These are phyloP conservation scores for Penicillium brevicompactum DNA, from an alignment of 2,329 filamentous ascomycete species.

Conservation along the genomic window DNA sequence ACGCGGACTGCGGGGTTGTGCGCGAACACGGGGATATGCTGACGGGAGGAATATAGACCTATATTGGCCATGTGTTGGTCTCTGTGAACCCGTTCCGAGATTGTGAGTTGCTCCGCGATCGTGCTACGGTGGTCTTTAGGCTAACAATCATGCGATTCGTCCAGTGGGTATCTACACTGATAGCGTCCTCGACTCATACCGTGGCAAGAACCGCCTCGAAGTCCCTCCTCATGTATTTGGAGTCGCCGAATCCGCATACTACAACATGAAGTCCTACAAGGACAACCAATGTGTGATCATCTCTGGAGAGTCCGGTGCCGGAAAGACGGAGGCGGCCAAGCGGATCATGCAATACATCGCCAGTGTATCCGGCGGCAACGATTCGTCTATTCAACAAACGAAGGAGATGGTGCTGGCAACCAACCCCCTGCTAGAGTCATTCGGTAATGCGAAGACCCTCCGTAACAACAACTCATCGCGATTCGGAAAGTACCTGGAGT, in stretches of 20 bases:
- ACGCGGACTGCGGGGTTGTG: constrained; percentile 16
- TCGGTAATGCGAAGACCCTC: constrained; percentile 96
- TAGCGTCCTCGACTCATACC: constrained; percentile 87
- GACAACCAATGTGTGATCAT: constrained; percentile 99
- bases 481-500: constrained; percentile 97
- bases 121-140: neutral
- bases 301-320: constrained; percentile 94
- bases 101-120: constrained; percentile 50
- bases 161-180: constrained; percentile 95
- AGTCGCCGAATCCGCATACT: constrained; percentile 93
- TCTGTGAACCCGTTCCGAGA: constrained; percentile 98
- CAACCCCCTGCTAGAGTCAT: constrained; percentile 94
- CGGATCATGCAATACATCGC: constrained; percentile 99
- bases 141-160: constrained; percentile 38
- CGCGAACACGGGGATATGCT: constrained; percentile 17
- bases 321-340: constrained; percentile 98
- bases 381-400: constrained; percentile 89
- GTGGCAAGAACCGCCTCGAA: constrained; percentile 94
- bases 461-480: constrained; percentile 98
- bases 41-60: constrained; percentile 61
- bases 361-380: constrained; percentile 83
- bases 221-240: constrained; percentile 94
- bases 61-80: constrained; percentile 98
- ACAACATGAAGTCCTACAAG: constrained; percentile 99
- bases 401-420: constrained; percentile 99